Percentiles rank a stretch among this genome's conserved stretches.
phyloP scores from a whole-genome alignment of 306 rosid genomes.

The Ormosia semicastrata region DNA sequence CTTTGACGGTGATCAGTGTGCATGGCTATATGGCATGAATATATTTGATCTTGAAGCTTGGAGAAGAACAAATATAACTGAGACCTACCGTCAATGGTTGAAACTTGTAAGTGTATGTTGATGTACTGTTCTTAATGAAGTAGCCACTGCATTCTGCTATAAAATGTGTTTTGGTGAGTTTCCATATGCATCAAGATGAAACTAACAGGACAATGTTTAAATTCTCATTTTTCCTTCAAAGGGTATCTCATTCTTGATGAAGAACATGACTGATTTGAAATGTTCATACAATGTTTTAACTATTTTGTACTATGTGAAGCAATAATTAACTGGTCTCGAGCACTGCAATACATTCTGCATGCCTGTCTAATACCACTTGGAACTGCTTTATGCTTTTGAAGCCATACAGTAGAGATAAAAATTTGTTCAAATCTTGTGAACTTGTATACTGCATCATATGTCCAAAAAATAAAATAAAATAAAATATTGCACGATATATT shows the following conservation, averaged over 20 bases:
- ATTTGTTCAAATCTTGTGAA: background rate
- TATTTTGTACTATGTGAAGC: constrained; percentile 2
- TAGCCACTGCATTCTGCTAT: background rate
- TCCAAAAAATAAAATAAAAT: background rate
- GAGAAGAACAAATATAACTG: constrained; percentile 70
- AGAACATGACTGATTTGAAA: background rate
- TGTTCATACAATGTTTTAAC: background rate
- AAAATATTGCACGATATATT: background rate
- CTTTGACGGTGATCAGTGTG: constrained; percentile 53
- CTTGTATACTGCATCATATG: background rate
- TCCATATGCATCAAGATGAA: background rate
- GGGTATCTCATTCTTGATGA: background rate
- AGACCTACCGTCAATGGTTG: constrained; percentile 66
- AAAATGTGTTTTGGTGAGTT: background rate
- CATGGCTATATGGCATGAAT: constrained; percentile 77
- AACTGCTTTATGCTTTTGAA: background rate
- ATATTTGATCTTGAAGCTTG: constrained; percentile 80
- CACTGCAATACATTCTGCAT: background rate
- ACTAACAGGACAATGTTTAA: background rate
- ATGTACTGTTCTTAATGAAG: constrained; percentile 30
- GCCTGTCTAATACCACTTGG: background rate
- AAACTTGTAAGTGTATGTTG: constrained; percentile 52
- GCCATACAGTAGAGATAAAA: background rate
- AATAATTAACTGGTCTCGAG: background rate
- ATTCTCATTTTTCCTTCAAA: background rate